Evolutionary conservation across 2,329 filamentous ascomycete species (phyloP), one percentile per base, ranked within the genome.

Genomic region (Alternaria viburni): DNA sequence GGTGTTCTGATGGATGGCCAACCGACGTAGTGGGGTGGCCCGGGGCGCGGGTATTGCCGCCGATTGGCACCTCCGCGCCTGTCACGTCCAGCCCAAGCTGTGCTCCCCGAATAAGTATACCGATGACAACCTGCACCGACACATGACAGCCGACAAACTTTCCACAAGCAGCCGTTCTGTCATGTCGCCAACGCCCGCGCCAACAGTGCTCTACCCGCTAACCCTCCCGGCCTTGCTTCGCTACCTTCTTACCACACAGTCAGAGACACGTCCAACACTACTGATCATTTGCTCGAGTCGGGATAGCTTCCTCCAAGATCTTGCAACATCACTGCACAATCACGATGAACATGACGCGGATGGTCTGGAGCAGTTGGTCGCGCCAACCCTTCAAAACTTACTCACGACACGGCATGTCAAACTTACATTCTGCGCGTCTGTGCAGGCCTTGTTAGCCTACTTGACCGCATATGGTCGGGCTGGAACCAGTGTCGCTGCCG

Each of bases 361-460:
- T 30, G 60, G 57, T 19, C 61, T 69, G 32, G 69, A 66, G 41
- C 64, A 77, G 32, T 81, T 93, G 8, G 80, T 92, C 7, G 82
- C 84, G 15, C 87, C 89, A 26, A 89, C 91, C 0, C 86, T 97
- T 13, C 86, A 89, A 58, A 86, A 92, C 66, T 83, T 94, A 26
- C 87, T 90, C 50, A 85, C 87, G 4, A 90, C 92, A 8, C 87
- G 88, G 28, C 88, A 90, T 71, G 86, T 96, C 66, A 88, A 87
- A 58, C 79, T 94, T 9, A 82, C 88, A 36, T 97, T 96, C 80
- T 87, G 89, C 58, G 89, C 92, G 0, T 93, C 91, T 3, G 86
- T 96, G 57, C 89, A 91, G 21, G 89, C 92, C 77, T 86, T 97
- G 7, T 90, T 93, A 57, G 92, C 92, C 36, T 92, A 90, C 72